A percentile compares a stretch with the other conserved stretches of the same genome.
phyloP scores from a whole-genome alignment of 2,329 filamentous ascomycete species.

The Alternaria brassicicola region DNA sequence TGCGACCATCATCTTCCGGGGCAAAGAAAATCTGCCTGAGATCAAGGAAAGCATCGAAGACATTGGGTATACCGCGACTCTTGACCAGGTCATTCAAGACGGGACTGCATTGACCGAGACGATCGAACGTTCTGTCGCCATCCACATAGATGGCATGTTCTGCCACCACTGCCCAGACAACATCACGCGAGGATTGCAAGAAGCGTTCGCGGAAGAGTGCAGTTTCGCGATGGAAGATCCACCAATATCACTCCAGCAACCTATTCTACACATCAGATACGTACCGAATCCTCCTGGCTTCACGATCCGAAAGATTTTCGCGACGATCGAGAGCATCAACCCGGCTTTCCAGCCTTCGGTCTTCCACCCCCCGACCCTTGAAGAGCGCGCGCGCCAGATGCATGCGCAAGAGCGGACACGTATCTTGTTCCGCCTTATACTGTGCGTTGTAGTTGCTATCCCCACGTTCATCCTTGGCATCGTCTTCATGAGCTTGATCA shows the following conservation, averaged over 20 bases:
- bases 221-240: constrained; percentile 60
- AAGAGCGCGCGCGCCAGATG: constrained; percentile 78
- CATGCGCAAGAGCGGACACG: constrained; percentile 71
- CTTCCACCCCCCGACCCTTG: constrained; percentile 80
- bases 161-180: constrained; percentile 56
- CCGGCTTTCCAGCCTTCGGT: constrained; percentile 70
- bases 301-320: constrained; percentile 76
- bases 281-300: constrained; percentile 69
- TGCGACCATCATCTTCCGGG: constrained; percentile 56
- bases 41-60: constrained; percentile 60
- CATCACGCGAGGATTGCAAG: constrained; percentile 60
- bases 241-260: constrained; percentile 63
- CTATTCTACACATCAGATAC: constrained; percentile 75
- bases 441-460: constrained; percentile 73
- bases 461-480: constrained; percentile 88
- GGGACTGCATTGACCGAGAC: neutral
- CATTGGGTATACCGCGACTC: constrained; percentile 49
- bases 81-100: constrained; percentile 40
- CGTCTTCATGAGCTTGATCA: constrained; percentile 85
- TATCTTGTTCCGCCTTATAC: constrained; percentile 71
- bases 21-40: constrained; percentile 52
- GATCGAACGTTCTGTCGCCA: constrained; percentile 40
- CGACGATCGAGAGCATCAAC: constrained; percentile 70
- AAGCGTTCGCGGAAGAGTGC: constrained; percentile 52
- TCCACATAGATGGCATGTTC: constrained; percentile 53